Evolutionary conservation across 352 stramenopile species (phyloP).

Genomic region (Phytophthora melonis): DNA sequence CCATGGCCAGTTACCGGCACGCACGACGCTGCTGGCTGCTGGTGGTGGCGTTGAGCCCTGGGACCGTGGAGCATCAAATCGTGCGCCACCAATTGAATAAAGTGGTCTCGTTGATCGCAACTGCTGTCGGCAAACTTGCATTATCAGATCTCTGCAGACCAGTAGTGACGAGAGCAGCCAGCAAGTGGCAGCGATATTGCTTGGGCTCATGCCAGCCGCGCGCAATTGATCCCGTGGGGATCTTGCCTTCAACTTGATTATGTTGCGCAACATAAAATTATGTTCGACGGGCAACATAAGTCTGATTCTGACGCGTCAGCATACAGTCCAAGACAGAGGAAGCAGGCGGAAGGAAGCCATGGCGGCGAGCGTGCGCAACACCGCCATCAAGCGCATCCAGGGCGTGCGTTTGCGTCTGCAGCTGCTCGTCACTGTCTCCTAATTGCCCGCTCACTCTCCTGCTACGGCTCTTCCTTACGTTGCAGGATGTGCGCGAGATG

Average conservation of each 20-base stretch:
- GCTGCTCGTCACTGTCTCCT: background rate
- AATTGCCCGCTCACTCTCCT: background rate
- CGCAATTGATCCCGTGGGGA: no score
- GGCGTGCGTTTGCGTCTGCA: conserved; percentile 47
- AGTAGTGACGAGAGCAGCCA: no score
- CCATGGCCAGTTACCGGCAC: background rate
- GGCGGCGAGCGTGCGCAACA: conserved; percentile 74
- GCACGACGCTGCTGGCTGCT: background rate
- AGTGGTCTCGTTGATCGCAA: background rate
- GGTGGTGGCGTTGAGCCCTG: background rate
- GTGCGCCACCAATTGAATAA: background rate
- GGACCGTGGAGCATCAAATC: background rate
- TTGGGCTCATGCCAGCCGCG: no score
- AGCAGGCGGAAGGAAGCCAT: conserved; percentile 14
- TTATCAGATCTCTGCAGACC: no score
- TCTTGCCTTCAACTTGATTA: no score
- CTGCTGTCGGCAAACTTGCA: no score
- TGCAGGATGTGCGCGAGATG: conserved; percentile 88
- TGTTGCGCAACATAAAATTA: no score
- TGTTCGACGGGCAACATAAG: background rate
- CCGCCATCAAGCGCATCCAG: conserved; percentile 88
- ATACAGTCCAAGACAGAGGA: conserved; percentile 17
- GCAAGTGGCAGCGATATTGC: no score
- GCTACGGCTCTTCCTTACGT: background rate
- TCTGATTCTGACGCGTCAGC: conserved; percentile 28